Evolutionary conservation across 2,329 filamentous ascomycete species (phyloP).

Genomic region (Fusarium aywerte): DNA sequence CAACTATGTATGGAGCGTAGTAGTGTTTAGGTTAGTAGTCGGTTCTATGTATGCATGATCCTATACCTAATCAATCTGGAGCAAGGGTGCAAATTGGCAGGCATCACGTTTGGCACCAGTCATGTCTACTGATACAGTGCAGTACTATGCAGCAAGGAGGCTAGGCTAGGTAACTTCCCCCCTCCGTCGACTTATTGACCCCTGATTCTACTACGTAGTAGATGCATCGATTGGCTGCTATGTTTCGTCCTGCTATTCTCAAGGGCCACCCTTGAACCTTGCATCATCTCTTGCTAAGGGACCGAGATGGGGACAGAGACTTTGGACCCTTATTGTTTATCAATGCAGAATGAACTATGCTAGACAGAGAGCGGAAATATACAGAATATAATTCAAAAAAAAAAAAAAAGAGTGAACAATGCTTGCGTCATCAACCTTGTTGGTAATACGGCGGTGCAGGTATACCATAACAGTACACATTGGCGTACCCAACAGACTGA

Average conservation of each 20-base stretch:
- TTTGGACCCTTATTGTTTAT: slow-evolving; percentile 33
- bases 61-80: slow-evolving; percentile 1
- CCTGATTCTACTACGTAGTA: slow-evolving; percentile 34
- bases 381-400: neutral
- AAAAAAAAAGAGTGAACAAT: too few species aligned
- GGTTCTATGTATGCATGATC: neutral
- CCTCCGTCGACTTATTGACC: slow-evolving; percentile 9
- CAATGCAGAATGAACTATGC: neutral
- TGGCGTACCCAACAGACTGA: neutral
- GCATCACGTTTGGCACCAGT: neutral
- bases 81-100: neutral
- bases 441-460: neutral
- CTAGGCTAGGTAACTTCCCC: slow-evolving; percentile 6
- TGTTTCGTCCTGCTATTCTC: slow-evolving; percentile 22
- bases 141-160: neutral
- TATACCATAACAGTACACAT: neutral
- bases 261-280: slow-evolving; percentile 30
- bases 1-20: neutral
- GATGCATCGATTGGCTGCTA: slow-evolving; percentile 20
- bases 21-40: too few species aligned
- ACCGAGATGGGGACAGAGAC: slow-evolving; percentile 11
- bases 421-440: neutral
- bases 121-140: neutral
- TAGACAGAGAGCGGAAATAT: neutral
- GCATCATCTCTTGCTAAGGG: slow-evolving; percentile 21